phyloP scores from a whole-genome alignment of 2,329 filamentous ascomycete genomes.

The Colletotrichum sp. region DNA sequence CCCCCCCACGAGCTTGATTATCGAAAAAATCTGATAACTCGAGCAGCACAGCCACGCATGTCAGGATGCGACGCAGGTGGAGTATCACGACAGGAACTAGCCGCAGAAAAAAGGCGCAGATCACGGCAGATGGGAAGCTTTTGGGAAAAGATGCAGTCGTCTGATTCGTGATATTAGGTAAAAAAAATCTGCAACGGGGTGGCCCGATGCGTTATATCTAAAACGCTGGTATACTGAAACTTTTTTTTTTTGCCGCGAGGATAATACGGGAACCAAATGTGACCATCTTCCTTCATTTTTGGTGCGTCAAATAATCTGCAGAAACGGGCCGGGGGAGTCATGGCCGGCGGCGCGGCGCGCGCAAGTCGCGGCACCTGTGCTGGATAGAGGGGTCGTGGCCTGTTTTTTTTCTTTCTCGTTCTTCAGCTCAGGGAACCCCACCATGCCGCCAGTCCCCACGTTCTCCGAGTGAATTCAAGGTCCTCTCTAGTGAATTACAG shows the following conservation, averaged over 20 bases:
- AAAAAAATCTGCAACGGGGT: constrained; percentile 7
- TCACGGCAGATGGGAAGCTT: background rate
- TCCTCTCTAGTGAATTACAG: background rate
- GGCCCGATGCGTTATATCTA: constrained; percentile 16
- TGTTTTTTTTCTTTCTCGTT: background rate
- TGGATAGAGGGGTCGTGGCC: background rate
- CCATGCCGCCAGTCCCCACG: background rate
- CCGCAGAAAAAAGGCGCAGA: constrained; percentile 1
- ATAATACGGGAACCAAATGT: background rate
- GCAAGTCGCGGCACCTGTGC: background rate
- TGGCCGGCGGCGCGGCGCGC: background rate
- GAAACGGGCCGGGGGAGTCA: background rate
- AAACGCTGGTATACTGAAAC: constrained; percentile 7
- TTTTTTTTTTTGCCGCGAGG: background rate
- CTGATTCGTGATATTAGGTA: constrained; percentile 19
- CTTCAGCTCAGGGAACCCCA: background rate
- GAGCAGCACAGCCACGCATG: background rate
- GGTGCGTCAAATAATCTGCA: background rate
- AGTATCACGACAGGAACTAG: background rate
- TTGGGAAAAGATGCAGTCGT: background rate
- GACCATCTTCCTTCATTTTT: background rate
- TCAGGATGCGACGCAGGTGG: background rate
- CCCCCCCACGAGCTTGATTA: background rate
- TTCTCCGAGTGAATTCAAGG: background rate
- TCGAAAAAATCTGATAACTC: constrained; percentile 1